phyloP scores from a whole-genome alignment of 495 filamentous ascomycete species.

The Arthonia radiata region DNA sequence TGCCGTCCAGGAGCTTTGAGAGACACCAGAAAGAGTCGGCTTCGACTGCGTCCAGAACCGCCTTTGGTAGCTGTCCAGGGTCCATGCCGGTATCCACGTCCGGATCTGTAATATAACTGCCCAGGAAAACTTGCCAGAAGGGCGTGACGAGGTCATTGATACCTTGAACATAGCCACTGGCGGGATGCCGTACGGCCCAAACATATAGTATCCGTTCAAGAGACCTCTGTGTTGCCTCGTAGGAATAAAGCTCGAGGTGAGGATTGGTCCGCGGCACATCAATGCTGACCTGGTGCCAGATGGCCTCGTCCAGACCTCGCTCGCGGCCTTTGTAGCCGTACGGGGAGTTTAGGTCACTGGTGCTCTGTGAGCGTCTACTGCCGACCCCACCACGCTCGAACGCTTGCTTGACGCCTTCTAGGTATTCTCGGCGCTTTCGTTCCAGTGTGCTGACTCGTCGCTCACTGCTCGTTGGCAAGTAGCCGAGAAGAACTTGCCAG shows the following conservation, averaged over 20 bases:
- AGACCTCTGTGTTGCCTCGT: slow-evolving; percentile 84
- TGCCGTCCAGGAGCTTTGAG: slow-evolving; percentile 86
- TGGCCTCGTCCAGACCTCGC: slow-evolving; percentile 71
- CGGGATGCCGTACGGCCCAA: slow-evolving; percentile 92
- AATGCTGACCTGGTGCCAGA: slow-evolving; percentile 98
- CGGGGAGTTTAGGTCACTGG: slow-evolving; percentile 12
- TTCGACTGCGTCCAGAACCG: slow-evolving; percentile 89
- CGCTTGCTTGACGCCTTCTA: slow-evolving; percentile 84
- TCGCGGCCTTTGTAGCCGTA: slow-evolving; percentile 19
- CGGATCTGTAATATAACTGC: slow-evolving; percentile 76
- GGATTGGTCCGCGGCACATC: slow-evolving; percentile 94
- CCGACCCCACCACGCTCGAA: slow-evolving; percentile 46
- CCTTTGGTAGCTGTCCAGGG: slow-evolving; percentile 70
- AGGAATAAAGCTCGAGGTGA: slow-evolving; percentile 79
- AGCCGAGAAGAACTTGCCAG: slow-evolving; percentile 88
- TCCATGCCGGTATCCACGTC: slow-evolving; percentile 89
- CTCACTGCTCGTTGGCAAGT: slow-evolving; percentile 84
- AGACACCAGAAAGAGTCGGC: slow-evolving; percentile 97
- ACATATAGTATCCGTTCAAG: slow-evolving; percentile 88
- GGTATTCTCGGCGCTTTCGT: slow-evolving; percentile 85
- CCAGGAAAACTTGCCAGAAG: slow-evolving; percentile 93
- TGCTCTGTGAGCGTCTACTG: slow-evolving; percentile 8
- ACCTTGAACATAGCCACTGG: slow-evolving; percentile 91
- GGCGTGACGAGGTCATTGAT: slow-evolving; percentile 96
- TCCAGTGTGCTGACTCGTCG: slow-evolving; percentile 74